These are phyloP conservation scores for Hemisphaericaspora nanyangensis DNA, from an alignment of 805 yeast species.

Conservation along the genomic window DNA sequence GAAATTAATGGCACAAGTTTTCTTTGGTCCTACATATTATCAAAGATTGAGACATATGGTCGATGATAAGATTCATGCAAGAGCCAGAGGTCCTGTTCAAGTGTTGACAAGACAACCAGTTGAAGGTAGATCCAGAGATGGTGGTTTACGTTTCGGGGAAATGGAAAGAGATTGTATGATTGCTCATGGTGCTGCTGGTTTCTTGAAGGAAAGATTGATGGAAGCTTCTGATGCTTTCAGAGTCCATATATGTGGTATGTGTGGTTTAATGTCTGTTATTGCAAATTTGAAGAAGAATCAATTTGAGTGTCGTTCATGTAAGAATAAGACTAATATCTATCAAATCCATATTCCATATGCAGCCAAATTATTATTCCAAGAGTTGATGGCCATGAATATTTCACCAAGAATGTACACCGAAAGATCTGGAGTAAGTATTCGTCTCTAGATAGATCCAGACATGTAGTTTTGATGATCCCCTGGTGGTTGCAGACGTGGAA, in stretches of 20 bases:
- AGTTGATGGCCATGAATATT: conserved; percentile 98
- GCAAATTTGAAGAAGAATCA: conserved; percentile 97
- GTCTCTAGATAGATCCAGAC: no score
- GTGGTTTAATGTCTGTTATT: conserved; percentile 97
- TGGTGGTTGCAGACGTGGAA: no score
- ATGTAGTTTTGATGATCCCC: no score
- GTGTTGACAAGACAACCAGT: conserved; percentile 97
- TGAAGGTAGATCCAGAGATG: conserved; percentile 98
- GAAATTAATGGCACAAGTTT: conserved; percentile 95
- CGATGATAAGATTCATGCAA: conserved; percentile 97
- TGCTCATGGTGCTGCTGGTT: conserved; percentile 99
- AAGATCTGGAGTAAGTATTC: conserved; percentile 56
- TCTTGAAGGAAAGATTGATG: conserved; percentile 95
- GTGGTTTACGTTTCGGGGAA: conserved; percentile 98
- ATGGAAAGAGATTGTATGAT: conserved; percentile 99
- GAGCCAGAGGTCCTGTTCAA: conserved; percentile 99
- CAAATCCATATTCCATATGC: conserved; percentile 98
- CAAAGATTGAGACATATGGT: conserved; percentile 99
- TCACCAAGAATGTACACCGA: conserved; percentile 97
- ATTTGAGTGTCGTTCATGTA: conserved; percentile 97
- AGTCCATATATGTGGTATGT: conserved; percentile 96
- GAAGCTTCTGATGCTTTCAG: conserved; percentile 99
- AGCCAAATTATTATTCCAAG: conserved; percentile 96
- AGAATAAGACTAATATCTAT: conserved; percentile 95
- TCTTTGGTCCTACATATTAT: conserved; percentile 99